A percentile compares a stretch with the other conserved stretches of the same genome.
Evolutionary conservation across 2,329 filamentous ascomycete species (phyloP).

Genomic region (Hymenoscyphus fraxineus): DNA sequence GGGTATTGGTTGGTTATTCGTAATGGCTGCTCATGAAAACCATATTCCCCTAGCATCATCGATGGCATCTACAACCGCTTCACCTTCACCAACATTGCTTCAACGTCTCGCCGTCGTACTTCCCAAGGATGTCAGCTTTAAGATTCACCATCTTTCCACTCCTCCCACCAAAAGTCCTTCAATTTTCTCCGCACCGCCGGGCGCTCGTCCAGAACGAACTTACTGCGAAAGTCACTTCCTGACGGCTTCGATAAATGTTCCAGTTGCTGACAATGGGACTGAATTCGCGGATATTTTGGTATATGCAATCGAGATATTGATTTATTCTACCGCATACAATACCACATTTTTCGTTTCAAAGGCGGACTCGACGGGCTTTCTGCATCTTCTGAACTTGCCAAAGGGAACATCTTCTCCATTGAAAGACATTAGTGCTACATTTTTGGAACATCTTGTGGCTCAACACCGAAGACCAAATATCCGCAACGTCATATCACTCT

Average conservation of each 20-base stretch:
- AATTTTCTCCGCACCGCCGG: slow-evolving; percentile 75
- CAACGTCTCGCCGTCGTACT: slow-evolving; percentile 38
- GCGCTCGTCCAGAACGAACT: slow-evolving; percentile 68
- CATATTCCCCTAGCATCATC: slow-evolving; percentile 19
- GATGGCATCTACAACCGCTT: slow-evolving; percentile 15
- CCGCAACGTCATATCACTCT: slow-evolving; percentile 78
- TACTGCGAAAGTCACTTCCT: slow-evolving; percentile 84
- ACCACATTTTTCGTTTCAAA: slow-evolving; percentile 95
- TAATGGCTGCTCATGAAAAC: slow-evolving; percentile 32
- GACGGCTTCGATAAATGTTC: slow-evolving; percentile 47
- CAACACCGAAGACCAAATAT: slow-evolving; percentile 60
- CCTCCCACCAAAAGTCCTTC: slow-evolving; percentile 70
- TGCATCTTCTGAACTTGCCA: slow-evolving; percentile 62
- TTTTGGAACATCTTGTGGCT: slow-evolving; percentile 71
- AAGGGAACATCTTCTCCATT: slow-evolving; percentile 67
- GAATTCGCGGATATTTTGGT: slow-evolving; percentile 53
- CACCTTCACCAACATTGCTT: slow-evolving; percentile 27
- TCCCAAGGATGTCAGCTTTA: slow-evolving; percentile 56
- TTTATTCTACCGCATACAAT: slow-evolving; percentile 76
- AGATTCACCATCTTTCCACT: slow-evolving; percentile 82
- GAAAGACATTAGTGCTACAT: slow-evolving; percentile 67
- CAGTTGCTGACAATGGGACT: slow-evolving; percentile 23
- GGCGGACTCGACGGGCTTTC: slow-evolving; percentile 90
- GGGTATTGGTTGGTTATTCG: slow-evolving; percentile 27
- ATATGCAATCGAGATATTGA: slow-evolving; percentile 79